Evolutionary conservation across 495 filamentous ascomycete genomes (phyloP), one percentile per base, ranked within the genome.

Genomic region (Podospora appendiculata): DNA sequence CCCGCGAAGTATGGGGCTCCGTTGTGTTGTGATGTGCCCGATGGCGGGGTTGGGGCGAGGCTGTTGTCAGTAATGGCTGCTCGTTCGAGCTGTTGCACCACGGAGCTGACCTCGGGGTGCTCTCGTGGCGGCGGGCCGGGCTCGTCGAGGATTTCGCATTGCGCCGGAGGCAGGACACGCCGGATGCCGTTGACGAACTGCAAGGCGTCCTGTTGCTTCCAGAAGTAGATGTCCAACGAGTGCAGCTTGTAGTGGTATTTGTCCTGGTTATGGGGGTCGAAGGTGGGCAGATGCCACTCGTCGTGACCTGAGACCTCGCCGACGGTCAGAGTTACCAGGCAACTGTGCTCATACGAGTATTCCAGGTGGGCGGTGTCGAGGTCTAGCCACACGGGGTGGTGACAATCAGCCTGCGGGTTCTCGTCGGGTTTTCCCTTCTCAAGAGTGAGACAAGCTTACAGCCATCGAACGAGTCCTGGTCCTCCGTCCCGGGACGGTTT

Each of bases 171-270:
- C 5, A 90, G 70, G 13, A 89, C 69, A 25, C 72, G 76, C 42
- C 81, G 75, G 34, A 83, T 61, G 19, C 77, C 73, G 54, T 88
- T 82, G 48, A 94, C 70, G 53, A 95, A 90, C 43, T 82, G 71
- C 32, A 80, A 70, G 4, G 86, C 86, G 66, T 95, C 90, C 33
- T 85, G 78, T 46, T 78, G 70, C 0, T 79, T 88, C 88, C 89
- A 95, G 68, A 95, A 91, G 66, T 96, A 96, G 39, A 95, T 78
- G 63, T 96, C 90, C 50, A 95, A 56, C 2, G 88, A 89, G 60
- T 94, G 86, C 1, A 96, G 72, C 54, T 82, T 84, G 64, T 88
- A 85, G 48, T 87, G 75, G 51, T 86, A 87, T 55, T 82, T 84
- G 36, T 76, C 80, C 56, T 88, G 78, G 61, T 86, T 84, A 17